Conservation (phyloP, 768 basidiomycete genomes). For the Rhodosporidiobolus sp. region DNA sequence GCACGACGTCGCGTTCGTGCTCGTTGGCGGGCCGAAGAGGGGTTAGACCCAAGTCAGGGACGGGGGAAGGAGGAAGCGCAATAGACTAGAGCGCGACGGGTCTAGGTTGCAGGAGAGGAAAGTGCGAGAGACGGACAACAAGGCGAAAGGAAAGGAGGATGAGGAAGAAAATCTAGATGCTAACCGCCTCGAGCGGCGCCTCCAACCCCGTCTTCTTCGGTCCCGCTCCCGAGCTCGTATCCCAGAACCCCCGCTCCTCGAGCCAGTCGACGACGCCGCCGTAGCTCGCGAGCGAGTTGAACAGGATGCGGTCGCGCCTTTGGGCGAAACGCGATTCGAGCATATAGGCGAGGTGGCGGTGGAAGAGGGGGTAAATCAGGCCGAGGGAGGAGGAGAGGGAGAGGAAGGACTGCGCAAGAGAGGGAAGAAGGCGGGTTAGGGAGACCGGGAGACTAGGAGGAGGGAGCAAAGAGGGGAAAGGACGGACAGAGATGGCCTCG, state of each 20-base stretch:
- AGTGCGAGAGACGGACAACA: too few relatives aligned
- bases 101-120: too few relatives aligned
- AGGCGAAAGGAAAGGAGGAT: too few relatives aligned
- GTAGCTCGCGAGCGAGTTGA: conserved; percentile 15
- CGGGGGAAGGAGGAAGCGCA: too few relatives aligned
- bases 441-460: not conserved
- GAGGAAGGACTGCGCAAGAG: conserved; percentile 47
- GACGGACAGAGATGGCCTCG: conserved; percentile 48
- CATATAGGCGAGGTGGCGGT: conserved; percentile 54
- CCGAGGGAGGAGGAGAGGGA: conserved; percentile 49
- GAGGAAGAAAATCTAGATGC: too few relatives aligned
- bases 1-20: conserved; percentile 25
- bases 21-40: conserved; percentile 2
- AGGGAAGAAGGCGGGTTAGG: not conserved
- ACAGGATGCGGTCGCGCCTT: too few relatives aligned
- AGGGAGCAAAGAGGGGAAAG: not conserved
- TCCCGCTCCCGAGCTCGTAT: not conserved
- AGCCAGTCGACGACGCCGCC: conserved; percentile 11
- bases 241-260: not conserved
- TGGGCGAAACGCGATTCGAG: conserved; percentile 46
- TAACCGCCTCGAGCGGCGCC: too few relatives aligned
- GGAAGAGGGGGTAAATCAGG: conserved; percentile 53
- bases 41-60: too few relatives aligned
- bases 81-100: too few relatives aligned
- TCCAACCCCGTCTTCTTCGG: too few relatives aligned